Base-by-base conservation (phyloP, 2,329 filamentous ascomycete species). In the Thielaviopsis punctulata region DNA sequence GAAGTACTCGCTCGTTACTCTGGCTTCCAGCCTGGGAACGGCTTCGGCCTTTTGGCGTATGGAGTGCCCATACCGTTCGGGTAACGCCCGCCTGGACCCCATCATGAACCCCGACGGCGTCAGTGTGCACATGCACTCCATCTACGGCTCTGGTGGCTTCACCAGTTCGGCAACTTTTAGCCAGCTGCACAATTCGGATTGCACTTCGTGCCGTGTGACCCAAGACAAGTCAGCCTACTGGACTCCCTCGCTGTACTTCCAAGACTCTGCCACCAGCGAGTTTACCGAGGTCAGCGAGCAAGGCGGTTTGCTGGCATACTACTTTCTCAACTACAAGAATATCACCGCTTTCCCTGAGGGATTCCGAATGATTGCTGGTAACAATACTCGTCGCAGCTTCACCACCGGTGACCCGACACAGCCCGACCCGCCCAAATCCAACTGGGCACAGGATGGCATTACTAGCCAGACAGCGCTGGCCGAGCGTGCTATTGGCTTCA, bases 211-310 rank as follows among this genome's bases (percentile, higher is more conserved):
- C 63, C 77, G 75, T 52, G 83, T 93, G 43, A 79, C 71, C 36
- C 73, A 90, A 67, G 88, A 95, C 67, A 83, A 80, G 68, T 94
- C 86, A n/a, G 80, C 79, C 27, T 95, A 95, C 69, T 95, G 87
- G 86, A 78, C 80, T 50, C 88, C 88, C 1, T 68, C 76, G 2
- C 62, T 94, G 57, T 89, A 90, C 69, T 95, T 94, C 65, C 66
- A 80, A 62, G 76, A 88, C 60, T 62, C 62, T 4, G 61, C 67
- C 12, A 82, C 84, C 58, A 77, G 82, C 53, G 70, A 79, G 52
- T 78, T 78, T 49, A 76, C 84, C 59, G 65, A 84, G 53, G 85
- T 94, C 45, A 66, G 74, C 1, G 80, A 92, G 63, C 76, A 83
- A 49, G 86, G 87, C 56, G 86, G 88, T 57, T 86, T 93, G 77